phyloP scores from a whole-genome alignment of 805 yeast species.

The Ogataea paradorogensis region DNA sequence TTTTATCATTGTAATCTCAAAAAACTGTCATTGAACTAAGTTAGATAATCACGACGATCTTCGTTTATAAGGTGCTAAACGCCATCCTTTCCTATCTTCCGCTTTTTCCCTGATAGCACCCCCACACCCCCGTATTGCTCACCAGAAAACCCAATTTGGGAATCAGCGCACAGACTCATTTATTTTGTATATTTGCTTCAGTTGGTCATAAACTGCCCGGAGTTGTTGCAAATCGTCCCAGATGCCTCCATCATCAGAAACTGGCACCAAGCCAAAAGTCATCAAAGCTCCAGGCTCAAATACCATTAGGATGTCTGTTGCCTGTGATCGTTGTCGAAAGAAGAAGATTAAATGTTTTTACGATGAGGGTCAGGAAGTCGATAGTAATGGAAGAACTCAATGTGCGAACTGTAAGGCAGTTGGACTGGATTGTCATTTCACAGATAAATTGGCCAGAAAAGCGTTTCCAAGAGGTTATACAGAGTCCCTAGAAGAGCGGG shows the following conservation, averaged over 20 bases:
- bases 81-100: too few relatives aligned
- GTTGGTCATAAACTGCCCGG: too few relatives aligned
- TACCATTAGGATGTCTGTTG: constrained; percentile 76
- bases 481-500: constrained; percentile 81
- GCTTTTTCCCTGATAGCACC: constrained; percentile 6
- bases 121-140: constrained; percentile 11
- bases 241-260: constrained; percentile 3
- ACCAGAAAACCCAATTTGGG: constrained; percentile 5
- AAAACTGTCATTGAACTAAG: neutral
- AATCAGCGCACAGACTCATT: constrained; percentile 1
- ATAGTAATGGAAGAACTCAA: constrained; percentile 61
- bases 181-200: neutral
- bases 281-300: constrained; percentile 69
- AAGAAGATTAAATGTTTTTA: constrained; percentile 66
- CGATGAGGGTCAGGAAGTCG: constrained; percentile 24
- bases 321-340: constrained; percentile 85
- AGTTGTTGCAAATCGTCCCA: neutral
- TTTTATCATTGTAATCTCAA: neutral
- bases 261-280: constrained; percentile 37
- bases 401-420: constrained; percentile 82
- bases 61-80: neutral
- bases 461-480: constrained; percentile 93
- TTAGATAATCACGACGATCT: neutral
- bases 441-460: constrained; percentile 78
- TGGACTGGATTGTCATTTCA: constrained; percentile 85